phyloP scores from a whole-genome alignment of 176 grass and related monocot species.

The Bothriochloa decipiens region DNA sequence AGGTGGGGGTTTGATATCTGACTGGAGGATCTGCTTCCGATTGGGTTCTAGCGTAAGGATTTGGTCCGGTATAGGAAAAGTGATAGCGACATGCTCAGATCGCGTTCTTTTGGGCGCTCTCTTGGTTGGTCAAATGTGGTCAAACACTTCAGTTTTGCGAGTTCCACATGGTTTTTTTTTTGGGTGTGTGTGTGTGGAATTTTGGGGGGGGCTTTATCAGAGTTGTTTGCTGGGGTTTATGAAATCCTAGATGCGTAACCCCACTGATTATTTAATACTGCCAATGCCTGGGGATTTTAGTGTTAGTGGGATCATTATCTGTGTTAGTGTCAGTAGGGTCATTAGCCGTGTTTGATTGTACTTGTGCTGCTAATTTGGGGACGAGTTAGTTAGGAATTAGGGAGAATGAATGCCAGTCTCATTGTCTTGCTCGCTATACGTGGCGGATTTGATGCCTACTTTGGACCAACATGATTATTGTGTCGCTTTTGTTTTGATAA shows the following conservation, averaged over 20 bases:
- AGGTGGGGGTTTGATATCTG: not conserved
- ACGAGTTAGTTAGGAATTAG: conserved; percentile 16
- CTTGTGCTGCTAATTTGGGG: conserved; percentile 3
- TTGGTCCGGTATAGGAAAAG: not conserved
- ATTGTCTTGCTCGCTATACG: not conserved
- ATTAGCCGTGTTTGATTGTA: conserved; percentile 21
- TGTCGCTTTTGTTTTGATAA: not conserved
- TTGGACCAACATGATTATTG: conserved; percentile 14
- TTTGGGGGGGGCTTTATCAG: not conserved
- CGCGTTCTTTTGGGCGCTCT: conserved; percentile 26
- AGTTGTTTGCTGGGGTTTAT: conserved; percentile 22
- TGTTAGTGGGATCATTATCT: not conserved
- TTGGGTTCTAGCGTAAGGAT: not conserved
- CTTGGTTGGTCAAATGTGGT: conserved; percentile 38
- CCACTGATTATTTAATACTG: not conserved
- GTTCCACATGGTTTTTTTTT: not conserved
- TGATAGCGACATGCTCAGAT: conserved; percentile 33
- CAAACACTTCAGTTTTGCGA: conserved; percentile 5
- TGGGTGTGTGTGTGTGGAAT: not conserved
- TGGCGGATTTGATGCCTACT: conserved; percentile 15
- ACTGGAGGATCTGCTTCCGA: conserved; percentile 34
- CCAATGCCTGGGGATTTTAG: conserved; percentile 31
- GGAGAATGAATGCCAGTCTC: not conserved
- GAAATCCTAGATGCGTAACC: conserved; percentile 32
- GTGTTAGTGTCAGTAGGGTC: not conserved